Evolutionary conservation across 495 filamentous ascomycete genomes (phyloP).

Genomic region (Xylaria venustula): DNA sequence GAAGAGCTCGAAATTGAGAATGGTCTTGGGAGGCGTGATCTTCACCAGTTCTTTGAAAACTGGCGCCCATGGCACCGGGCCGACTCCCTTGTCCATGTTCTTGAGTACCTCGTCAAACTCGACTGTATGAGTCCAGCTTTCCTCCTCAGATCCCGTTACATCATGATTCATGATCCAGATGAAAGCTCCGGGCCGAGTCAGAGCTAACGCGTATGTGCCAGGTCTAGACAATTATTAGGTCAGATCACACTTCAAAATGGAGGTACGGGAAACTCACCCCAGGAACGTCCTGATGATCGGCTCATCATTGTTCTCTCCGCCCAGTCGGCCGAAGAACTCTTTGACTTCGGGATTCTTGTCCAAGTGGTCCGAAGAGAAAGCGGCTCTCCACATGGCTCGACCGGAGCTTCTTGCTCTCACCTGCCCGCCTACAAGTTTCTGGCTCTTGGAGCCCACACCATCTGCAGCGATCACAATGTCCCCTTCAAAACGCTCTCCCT

Average conservation of each 20-base stretch:
- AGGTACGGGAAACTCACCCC: conserved; percentile 28
- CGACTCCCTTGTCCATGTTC: conserved; percentile 48
- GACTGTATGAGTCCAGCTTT: conserved; percentile 55
- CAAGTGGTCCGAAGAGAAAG: conserved; percentile 35
- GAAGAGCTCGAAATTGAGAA: conserved; percentile 70
- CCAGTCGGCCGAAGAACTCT: conserved; percentile 43
- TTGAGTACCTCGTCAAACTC: conserved; percentile 52
- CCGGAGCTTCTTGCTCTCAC: conserved; percentile 48
- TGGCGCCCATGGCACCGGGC: conserved; percentile 48
- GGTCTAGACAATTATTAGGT: conserved; percentile 29
- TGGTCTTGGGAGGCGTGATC: conserved; percentile 52
- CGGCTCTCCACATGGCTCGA: conserved; percentile 54
- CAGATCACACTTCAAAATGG: neutral
- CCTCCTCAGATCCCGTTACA: conserved; percentile 48
- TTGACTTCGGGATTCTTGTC: conserved; percentile 45
- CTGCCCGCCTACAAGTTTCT: conserved; percentile 49
- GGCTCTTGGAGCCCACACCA: conserved; percentile 54
- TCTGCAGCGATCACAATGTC: conserved; percentile 62
- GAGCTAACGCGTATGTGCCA: conserved; percentile 48
- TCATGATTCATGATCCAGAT: conserved; percentile 60
- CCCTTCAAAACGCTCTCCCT: conserved; percentile 49
- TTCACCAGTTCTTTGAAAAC: conserved; percentile 56
- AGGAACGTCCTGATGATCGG: conserved; percentile 43
- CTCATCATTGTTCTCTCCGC: conserved; percentile 33
- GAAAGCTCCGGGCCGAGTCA: conserved; percentile 49